Base-by-base conservation (phyloP, 176 grass and related monocot species). In the Oropetium thomaeum region DNA sequence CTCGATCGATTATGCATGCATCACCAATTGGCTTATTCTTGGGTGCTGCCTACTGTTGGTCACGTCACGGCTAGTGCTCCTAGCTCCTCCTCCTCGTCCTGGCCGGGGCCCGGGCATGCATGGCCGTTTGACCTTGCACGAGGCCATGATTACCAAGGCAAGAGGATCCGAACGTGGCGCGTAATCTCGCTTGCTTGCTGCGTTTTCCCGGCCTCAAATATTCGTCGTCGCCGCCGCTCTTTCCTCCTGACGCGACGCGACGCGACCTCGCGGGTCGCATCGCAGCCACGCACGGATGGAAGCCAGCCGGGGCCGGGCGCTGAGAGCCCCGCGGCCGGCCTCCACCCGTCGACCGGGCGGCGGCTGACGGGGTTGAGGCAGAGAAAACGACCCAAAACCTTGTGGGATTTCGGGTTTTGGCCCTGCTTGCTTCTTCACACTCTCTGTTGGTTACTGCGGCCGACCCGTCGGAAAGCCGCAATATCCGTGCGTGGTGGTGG, bases 271-370 rank as follows among this genome's bases (percentile, higher is more conserved):
- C 15, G n/a, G n/a, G n/a, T n/a, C n/a, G n/a, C n/a, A n/a, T n/a
- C 16, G 12, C 37, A 32, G 44, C 15, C 30, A 4, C 13, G 32
- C 30, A 4, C 13, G 32, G 31, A 17, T 62, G 29, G 44, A 33
- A 17, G 22, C 26, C 37, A 51, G 78, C 79, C 57, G 33, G 17
- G 10, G 65, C 14, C 33, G 20, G 17, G 47, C 5, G 47, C 28
- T 2, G 35, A 20, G 58, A 30, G 40, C 37, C 37, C 52, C 49
- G 53, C 16, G 10, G 10, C 39, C 59, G 71, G 62, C 43, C 12
- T 66, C 75, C 68, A 79, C 83, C 73, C 73, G 67, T 73, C n/a
- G 63, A 41, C n/a, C 11, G 5, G n/a, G 20, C 62, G 19, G 12
- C 35, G 62, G 14, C 13, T 15, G 15, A 7, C 41, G 10, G n/a